phyloP scores from a whole-genome alignment of 2,329 filamentous ascomycete species.

The Talaromyces amestolkiae region DNA sequence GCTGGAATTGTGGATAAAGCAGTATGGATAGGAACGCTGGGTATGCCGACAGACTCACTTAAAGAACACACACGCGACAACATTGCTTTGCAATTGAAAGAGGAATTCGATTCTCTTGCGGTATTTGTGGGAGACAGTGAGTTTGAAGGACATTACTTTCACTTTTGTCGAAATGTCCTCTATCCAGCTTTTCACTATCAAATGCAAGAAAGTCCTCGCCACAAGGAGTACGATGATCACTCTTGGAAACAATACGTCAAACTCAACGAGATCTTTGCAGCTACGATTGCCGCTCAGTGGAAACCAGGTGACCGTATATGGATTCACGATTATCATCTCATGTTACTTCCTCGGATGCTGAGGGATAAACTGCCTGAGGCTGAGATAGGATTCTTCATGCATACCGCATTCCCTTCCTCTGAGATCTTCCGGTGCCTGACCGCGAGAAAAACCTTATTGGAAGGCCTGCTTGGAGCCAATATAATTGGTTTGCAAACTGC shows the following conservation, averaged over 20 bases:
- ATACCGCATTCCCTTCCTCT: conserved; percentile 90
- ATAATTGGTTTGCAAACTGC: conserved; percentile 88
- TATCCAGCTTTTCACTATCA: conserved; percentile 98
- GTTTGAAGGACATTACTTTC: conserved; percentile 87
- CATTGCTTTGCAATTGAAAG: conserved; percentile 75
- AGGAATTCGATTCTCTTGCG: conserved; percentile 75
- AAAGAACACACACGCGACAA: conserved; percentile 72
- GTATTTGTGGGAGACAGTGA: conserved; percentile 88
- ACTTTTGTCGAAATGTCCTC: conserved; percentile 93
- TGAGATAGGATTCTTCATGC: conserved; percentile 92
- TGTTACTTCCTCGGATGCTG: conserved; percentile 81
- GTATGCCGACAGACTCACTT: conserved; percentile 87
- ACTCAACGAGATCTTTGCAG: conserved; percentile 87
- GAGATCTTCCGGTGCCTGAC: conserved; percentile 91
- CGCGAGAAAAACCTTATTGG: conserved; percentile 75
- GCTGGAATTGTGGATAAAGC: conserved; percentile 68
- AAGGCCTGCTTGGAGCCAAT: conserved; percentile 90
- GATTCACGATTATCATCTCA: conserved; percentile 92
- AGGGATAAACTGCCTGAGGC: conserved; percentile 79
- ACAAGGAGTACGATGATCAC: conserved; percentile 94
- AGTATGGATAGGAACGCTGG: conserved; percentile 84
- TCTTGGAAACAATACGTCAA: conserved; percentile 92
- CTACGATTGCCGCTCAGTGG: conserved; percentile 83
- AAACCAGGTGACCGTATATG: conserved; percentile 88
- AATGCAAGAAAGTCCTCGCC: conserved; percentile 93